Evolutionary conservation across 768 basidiomycete species (phyloP), one percentile per base, ranked within the genome.

Genomic region (Trametes punicea): DNA sequence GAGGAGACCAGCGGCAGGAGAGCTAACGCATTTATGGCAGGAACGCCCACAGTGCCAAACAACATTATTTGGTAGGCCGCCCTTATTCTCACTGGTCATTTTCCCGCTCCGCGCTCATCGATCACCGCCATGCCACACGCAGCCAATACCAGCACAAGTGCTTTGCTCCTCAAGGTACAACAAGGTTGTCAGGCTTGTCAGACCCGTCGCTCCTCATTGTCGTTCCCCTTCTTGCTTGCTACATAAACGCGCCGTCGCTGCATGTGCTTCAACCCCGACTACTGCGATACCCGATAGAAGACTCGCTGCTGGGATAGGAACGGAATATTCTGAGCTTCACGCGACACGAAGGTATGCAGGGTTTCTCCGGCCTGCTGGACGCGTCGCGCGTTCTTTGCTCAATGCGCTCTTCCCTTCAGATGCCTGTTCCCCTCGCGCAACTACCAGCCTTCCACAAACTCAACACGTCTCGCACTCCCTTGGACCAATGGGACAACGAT

Each of bases 1-100:
- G 42, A 26, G 11, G 33, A 30, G 26, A 9, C 13, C 13, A 16
- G 16, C 25, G 50, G 34, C 26, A n/a, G n/a, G n/a, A n/a, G 33
- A 40, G 46, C 49, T 57, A 26, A 57, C 45, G 42, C 34, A 29
- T 11, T 30, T 25, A 27, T 33, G 36, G 49, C 44, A 46, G 56
- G 40, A 44, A 38, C 56, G 45, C 56, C 56, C 50, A 57, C 56
- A 57, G 34, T 16, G 50, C 50, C 56, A 57, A 57, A 57, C 49
- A 57, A 40, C 11, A 6, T 18, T 51, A 51, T 57, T 46, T 47
- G 56, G 56, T 57, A 25, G 5, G 56, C 47, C 20, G 44, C 50
- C 44, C 44, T 29, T 44, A 42, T 52, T 25, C 23, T 42, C 18
- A 41, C n/a, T 16, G 21, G n/a, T 7, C 31, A 26, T 51, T 40